Base-by-base conservation (phyloP, 176 grass and related monocot species). In the Zea luxurians region DNA sequence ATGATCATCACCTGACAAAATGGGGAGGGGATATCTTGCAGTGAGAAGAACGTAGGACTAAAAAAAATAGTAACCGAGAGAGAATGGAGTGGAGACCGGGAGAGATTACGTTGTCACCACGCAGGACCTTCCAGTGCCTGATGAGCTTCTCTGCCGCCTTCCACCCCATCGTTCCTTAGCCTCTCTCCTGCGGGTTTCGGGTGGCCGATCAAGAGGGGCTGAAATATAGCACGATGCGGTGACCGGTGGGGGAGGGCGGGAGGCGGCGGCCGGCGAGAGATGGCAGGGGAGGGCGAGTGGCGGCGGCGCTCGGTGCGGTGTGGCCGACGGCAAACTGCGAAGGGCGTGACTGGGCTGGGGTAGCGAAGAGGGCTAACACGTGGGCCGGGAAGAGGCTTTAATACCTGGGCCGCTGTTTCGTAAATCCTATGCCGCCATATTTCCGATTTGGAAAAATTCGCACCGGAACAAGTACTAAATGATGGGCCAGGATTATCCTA, bases 151-250 rank as follows among this genome's bases (percentile, higher is more conserved):
- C 27, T 27, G 27, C 27, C 27, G 27, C 27, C 27, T 27, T 97
- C 93, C 93, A 97, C 38, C 90, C 90, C 93, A 97, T 97, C 60
- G 27, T 74, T 18, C 71, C 76, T 57, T 6, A 16, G 10, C 53
- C 18, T 27, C 37, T 13, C 10, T 4, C 20, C 4, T 3, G n/a
- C 38, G 2, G 5, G 10, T 70, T 35, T 48, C 37, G 9, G 10
- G 52, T 11, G 5, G 17, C 52, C 10, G 52, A 37, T 0, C 27
- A 7, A 21, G 7, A 6, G 13, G 43, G 71, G 27, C 20, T 2
- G 18, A 20, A 61, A 11, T 57, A 34, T 34, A 3, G 6, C 37
- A 50, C 17, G 71, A 35, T 66, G 64, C 64, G 7, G 64, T 4
- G 63, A 21, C 64, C 37, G 45, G 35, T n/a, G 57, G 47, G 67